Percentiles rank a stretch among this genome's conserved stretches.
Conservation (phyloP, 106 monocot genomes). For the Apostasia ramifera region DNA sequence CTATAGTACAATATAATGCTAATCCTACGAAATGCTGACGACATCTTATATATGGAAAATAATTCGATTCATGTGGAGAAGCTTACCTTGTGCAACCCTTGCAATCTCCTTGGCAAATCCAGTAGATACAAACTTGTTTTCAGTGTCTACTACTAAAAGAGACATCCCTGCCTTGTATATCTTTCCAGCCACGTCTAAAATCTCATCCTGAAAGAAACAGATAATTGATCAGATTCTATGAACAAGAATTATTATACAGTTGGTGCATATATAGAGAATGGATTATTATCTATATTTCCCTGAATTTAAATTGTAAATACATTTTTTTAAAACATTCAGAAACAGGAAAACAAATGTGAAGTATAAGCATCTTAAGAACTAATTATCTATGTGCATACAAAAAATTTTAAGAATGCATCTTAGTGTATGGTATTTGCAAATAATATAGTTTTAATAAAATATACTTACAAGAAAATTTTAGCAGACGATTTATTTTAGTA, state of each 20-base stretch:
- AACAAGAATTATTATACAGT: background rate
- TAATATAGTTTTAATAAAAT: background rate
- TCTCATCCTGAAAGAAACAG: slow-evolving; percentile 66
- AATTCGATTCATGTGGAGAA: background rate
- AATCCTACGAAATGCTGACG: no score
- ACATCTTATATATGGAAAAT: no score
- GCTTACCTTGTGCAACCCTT: slow-evolving; percentile 84
- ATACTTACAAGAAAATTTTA: background rate
- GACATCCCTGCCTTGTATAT: slow-evolving; percentile 98
- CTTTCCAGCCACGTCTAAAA: slow-evolving; percentile 91
- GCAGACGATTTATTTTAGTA: no score
- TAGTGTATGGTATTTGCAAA: background rate
- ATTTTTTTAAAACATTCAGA: no score
- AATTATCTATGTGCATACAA: no score
- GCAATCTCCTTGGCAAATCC: slow-evolving; percentile 99
- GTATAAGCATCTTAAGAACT: no score
- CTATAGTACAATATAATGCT: no score
- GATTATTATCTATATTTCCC: no score
- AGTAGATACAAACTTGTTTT: slow-evolving; percentile 99
- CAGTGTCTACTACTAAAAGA: slow-evolving; percentile 95
- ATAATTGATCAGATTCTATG: slow-evolving; percentile 4
- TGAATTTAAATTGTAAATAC: no score
- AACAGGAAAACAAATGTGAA: no score
- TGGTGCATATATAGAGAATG: background rate
- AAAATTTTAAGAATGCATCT: no score